Base-by-base conservation (phyloP, 2,329 filamentous ascomycete species). In the Curvularia lunata region DNA sequence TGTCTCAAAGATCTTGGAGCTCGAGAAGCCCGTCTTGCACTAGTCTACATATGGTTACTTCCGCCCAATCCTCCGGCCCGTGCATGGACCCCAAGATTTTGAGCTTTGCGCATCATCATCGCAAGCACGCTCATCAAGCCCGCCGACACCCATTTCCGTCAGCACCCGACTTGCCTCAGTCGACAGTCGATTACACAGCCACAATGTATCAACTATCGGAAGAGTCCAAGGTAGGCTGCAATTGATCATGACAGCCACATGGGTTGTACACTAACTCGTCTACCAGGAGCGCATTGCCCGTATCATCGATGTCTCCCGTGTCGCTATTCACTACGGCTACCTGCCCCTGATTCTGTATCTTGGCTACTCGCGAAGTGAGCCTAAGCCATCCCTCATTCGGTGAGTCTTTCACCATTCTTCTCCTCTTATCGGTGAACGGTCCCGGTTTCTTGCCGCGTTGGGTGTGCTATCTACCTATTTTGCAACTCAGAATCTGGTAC, bases 321-420 rank as follows among this genome's bases (percentile, higher is more conserved):
- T 97, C 72, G 92, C 91, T 59, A 90, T 99, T 75, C 95, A 99
- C 83, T 99, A 98, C 84, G 95, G 95, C 78, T 99, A 98, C 80
- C 87, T 99, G 58, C 95, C 95, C 71, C 81, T 99, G 79, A 96
- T 99, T 77, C 86, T 99, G 79, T 99, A 98, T 80, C 89, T 99
- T 72, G 95, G 94, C 70, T 98, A 97, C 83, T 96, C 94, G 54
- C 90, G 91, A 78, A 98, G 93, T 83, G 90, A 94, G 78, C 95
- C 95, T 40, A 88, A 91, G 77, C 95, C 95, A 54, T 89, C 91
- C 45, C 77, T 91, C 69, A 89, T 91, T 81, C 86, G 87, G 88
- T 90, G 65, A 67, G 66, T 50, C 42, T n/a, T 38, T 28, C 48
- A 10, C 21, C 9, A 19, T 40, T 23, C 25, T n/a, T n/a, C 10